Percentiles rank a stretch among this genome's conserved stretches.
phyloP scores from a whole-genome alignment of 192 early-diverging fungal genomes.

The Podila horticola region DNA sequence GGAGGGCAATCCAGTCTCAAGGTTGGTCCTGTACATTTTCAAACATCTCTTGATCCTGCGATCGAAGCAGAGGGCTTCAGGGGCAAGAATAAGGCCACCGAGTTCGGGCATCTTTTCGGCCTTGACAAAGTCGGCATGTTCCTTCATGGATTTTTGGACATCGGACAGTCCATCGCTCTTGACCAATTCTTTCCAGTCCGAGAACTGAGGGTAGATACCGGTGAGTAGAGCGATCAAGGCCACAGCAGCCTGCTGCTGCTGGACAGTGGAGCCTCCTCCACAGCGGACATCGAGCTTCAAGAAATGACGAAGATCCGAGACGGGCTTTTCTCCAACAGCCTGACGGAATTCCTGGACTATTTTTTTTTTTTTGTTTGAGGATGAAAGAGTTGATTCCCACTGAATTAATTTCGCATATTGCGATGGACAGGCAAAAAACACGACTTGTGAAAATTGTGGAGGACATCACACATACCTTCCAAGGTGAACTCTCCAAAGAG shows the following conservation, averaged over 20 bases:
- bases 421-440: not conserved
- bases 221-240: constrained; percentile 82
- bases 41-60: constrained; percentile 82
- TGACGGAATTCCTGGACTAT: constrained; percentile 86
- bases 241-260: constrained; percentile 78
- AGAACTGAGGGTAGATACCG: constrained; percentile 79
- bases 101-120: constrained; percentile 57
- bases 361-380: not conserved
- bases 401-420: not conserved
- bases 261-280: constrained; percentile 66
- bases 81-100: constrained; percentile 60
- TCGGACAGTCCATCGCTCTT: constrained; percentile 81
- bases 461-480: constrained; percentile 60
- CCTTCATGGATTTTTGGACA: constrained; percentile 75
- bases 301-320: constrained; percentile 79
- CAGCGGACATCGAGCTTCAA: constrained; percentile 83
- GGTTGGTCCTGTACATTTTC: constrained; percentile 82
- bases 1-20: constrained; percentile 73
- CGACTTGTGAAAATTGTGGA: not conserved
- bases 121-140: constrained; percentile 57
- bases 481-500: constrained; percentile 96
- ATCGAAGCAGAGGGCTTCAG: constrained; percentile 91
- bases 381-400: not conserved
- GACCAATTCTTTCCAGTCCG: constrained; percentile 92
- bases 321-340: constrained; percentile 78